Conservation (phyloP, 129 eudicot species). For the Cynara cardunculus region DNA sequence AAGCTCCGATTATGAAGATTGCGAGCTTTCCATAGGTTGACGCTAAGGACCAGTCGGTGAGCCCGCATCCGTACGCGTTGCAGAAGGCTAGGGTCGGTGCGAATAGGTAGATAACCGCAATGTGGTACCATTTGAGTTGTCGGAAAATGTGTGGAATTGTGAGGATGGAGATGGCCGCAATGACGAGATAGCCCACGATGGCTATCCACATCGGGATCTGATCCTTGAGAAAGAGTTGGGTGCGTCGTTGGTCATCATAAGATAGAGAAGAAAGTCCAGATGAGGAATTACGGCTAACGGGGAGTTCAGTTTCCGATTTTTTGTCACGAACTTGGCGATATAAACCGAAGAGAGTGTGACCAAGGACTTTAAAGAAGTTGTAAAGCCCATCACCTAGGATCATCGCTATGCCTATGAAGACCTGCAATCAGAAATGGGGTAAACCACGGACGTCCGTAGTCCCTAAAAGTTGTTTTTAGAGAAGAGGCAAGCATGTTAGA, state of each 20-base stretch:
- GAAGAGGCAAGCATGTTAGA: too few species aligned
- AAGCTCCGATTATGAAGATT: conserved; percentile 81
- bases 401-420: conserved; percentile 87
- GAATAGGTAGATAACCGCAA: conserved; percentile 52
- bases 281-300: conserved; percentile 33
- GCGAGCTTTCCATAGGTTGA: conserved; percentile 96
- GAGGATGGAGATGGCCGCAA: conserved; percentile 57
- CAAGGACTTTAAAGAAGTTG: conserved; percentile 79
- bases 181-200: conserved; percentile 47
- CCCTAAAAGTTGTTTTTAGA: background rate
- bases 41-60: conserved; percentile 97
- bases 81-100: conserved; percentile 90
- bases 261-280: conserved; percentile 18
- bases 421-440: conserved; percentile 31
- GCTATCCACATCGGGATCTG: conserved; percentile 84
- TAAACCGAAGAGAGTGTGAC: conserved; percentile 54
- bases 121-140: conserved; percentile 77
- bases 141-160: conserved; percentile 71
- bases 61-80: conserved; percentile 93
- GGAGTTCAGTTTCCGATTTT: conserved; percentile 36
- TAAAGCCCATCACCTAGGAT: conserved; percentile 94
- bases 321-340: conserved; percentile 48
- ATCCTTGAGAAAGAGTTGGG: conserved; percentile 77
- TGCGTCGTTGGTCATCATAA: conserved; percentile 72
- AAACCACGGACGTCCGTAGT: background rate